A percentile compares a stretch with the other conserved stretches of the same genome.
Conservation (phyloP, 495 filamentous ascomycete genomes). For the Aspergillus biplanus region DNA sequence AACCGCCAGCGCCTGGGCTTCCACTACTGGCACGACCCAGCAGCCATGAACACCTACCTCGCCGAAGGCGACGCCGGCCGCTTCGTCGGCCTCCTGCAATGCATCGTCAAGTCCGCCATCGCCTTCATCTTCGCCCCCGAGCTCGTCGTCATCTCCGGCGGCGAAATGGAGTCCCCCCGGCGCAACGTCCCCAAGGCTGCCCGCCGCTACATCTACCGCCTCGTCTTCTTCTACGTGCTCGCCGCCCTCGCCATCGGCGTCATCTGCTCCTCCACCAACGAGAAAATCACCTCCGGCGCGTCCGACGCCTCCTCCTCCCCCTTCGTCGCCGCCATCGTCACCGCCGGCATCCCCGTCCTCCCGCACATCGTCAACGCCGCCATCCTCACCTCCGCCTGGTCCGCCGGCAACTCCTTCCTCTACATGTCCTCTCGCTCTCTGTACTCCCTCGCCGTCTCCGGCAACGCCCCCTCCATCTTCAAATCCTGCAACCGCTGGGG, state of each 20-base stretch:
- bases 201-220: conserved; percentile 82
- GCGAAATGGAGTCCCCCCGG: conserved; percentile 76
- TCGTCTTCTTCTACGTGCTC: conserved; percentile 78
- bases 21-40: conserved; percentile 72
- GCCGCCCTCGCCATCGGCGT: conserved; percentile 62
- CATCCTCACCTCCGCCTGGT: conserved; percentile 70
- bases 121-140: conserved; percentile 61
- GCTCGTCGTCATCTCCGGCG: conserved; percentile 57
- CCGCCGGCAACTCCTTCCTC: conserved; percentile 77
- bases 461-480: conserved; percentile 52
- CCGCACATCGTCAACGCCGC: conserved; percentile 79
- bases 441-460: conserved; percentile 57
- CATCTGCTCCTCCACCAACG: conserved; percentile 55
- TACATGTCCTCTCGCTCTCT: conserved; percentile 78
- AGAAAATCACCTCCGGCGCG: conserved; percentile 54
- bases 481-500: conserved; percentile 52
- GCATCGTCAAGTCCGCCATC: conserved; percentile 54
- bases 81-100: conserved; percentile 48
- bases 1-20: conserved; percentile 69
- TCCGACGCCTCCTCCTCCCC: conserved; percentile 55
- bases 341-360: conserved; percentile 67
- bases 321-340: conserved; percentile 62
- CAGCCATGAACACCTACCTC: conserved; percentile 58
- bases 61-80: conserved; percentile 39
- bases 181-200: conserved; percentile 78